Evolutionary conservation across 73 alveolate species (phyloP).

Genomic region (Paramecium primaurelia): DNA sequence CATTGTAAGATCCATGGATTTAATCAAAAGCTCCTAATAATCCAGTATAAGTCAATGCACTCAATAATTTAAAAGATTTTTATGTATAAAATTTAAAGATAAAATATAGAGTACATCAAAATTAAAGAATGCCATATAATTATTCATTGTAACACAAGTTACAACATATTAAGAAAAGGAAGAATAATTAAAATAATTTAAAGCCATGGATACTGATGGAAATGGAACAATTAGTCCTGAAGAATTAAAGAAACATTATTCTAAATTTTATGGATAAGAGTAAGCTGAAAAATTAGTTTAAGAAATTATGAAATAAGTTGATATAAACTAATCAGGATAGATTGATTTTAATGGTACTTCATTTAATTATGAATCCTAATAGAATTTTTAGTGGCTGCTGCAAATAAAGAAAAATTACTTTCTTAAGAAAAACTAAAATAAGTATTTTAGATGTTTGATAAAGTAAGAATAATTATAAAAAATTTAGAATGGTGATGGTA

Average conservation of each 20-base stretch:
- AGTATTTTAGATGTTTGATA: constrained; percentile 56
- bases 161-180: not conserved
- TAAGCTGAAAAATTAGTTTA: not conserved
- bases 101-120: constrained; percentile 15
- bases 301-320: constrained; percentile 29
- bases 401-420: not conserved
- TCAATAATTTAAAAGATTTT: constrained; percentile 43
- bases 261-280: not conserved
- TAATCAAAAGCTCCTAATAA: constrained; percentile 48
- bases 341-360: constrained; percentile 24
- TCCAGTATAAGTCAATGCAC: not conserved
- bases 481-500: constrained; percentile 50
- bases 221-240: constrained; percentile 23
- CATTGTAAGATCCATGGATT: constrained; percentile 67
- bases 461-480: not conserved
- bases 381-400: constrained; percentile 45
- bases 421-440: not conserved
- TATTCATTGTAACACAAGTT: constrained; percentile 4
- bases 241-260: not conserved
- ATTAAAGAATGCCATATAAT: not conserved
- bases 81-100: not conserved
- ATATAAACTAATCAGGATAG: constrained; percentile 11
- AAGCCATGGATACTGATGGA: constrained; percentile 37
- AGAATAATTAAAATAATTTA: not conserved
- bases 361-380: not conserved